A percentile compares a stretch with the other conserved stretches of the same genome.
These are phyloP conservation scores for Aspergillus brunneoviolaceus DNA, from an alignment of 2,329 filamentous ascomycete genomes.

Conservation along the genomic window DNA sequence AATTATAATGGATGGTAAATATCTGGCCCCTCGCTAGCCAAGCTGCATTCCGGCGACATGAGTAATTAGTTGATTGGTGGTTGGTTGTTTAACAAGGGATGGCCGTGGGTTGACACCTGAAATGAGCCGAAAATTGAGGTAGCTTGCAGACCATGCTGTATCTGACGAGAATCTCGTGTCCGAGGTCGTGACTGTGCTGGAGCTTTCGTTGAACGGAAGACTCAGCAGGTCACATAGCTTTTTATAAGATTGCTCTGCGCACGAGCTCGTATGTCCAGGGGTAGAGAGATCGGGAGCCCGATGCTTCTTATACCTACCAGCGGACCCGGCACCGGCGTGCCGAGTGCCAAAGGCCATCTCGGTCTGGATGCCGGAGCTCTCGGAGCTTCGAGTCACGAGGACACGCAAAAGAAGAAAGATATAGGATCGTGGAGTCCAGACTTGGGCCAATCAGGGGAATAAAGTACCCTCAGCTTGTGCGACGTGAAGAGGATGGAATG, in stretches of 20 bases:
- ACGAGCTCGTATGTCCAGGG: neutral
- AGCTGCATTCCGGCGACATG: neutral
- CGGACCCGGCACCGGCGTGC: conserved; percentile 7
- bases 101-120: no score
- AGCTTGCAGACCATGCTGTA: neutral
- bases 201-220: neutral
- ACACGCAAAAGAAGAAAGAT: neutral
- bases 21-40: neutral
- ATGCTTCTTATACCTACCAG: conserved; percentile 6
- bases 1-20: neutral
- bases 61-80: neutral
- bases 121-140: neutral
- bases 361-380: conserved; percentile 9
- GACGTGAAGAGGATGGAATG: no score
- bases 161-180: neutral
- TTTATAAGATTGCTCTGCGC: neutral
- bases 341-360: conserved; percentile 4
- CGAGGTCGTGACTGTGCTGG: neutral
- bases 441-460: neutral
- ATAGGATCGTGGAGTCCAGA: neutral
- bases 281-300: conserved; percentile 2
- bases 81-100: neutral
- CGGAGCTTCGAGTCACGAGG: conserved; percentile 5
- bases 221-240: neutral
- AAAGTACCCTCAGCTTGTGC: neutral